phyloP scores from a whole-genome alignment of 2,329 filamentous ascomycete species.

The Aspergillus sp. region DNA sequence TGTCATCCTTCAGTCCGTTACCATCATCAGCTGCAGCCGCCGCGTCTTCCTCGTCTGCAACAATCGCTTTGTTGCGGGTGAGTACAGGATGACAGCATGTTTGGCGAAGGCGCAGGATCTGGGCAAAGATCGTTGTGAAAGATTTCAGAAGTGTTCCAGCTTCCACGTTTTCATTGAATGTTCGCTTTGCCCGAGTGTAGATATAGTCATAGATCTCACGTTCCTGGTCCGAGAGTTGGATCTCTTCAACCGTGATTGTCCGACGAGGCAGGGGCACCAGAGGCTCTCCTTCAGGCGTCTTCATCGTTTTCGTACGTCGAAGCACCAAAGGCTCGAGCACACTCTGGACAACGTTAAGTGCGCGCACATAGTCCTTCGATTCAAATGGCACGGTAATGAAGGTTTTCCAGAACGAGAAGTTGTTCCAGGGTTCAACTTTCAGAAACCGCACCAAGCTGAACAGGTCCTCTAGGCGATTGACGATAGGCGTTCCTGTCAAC shows the following conservation, averaged over 20 bases:
- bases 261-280: slow-evolving; percentile 81
- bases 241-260: slow-evolving; percentile 78
- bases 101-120: slow-evolving; percentile 88
- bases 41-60: slow-evolving; percentile 85
- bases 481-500: slow-evolving; percentile 91
- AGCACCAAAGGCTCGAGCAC: slow-evolving; percentile 95
- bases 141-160: slow-evolving; percentile 92
- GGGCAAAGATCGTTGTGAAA: slow-evolving; percentile 95
- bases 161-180: slow-evolving; percentile 83
- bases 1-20: slow-evolving; percentile 85
- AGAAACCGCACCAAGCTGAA: slow-evolving; percentile 92
- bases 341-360: slow-evolving; percentile 94
- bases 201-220: slow-evolving; percentile 92
- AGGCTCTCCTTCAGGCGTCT: slow-evolving; percentile 79
- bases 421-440: slow-evolving; percentile 94
- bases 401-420: slow-evolving; percentile 98
- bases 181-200: slow-evolving; percentile 75
- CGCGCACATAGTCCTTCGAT: slow-evolving; percentile 88
- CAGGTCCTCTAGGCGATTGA: slow-evolving; percentile 91
- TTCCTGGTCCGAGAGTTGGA: slow-evolving; percentile 82
- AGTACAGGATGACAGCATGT: slow-evolving; percentile 91
- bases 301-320: slow-evolving; percentile 96
- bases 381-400: slow-evolving; percentile 98
- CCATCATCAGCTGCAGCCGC: slow-evolving; percentile 73
- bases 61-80: slow-evolving; percentile 78